Evolutionary conservation across 495 filamentous ascomycete genomes (phyloP).

Genomic region (Podospora conica): DNA sequence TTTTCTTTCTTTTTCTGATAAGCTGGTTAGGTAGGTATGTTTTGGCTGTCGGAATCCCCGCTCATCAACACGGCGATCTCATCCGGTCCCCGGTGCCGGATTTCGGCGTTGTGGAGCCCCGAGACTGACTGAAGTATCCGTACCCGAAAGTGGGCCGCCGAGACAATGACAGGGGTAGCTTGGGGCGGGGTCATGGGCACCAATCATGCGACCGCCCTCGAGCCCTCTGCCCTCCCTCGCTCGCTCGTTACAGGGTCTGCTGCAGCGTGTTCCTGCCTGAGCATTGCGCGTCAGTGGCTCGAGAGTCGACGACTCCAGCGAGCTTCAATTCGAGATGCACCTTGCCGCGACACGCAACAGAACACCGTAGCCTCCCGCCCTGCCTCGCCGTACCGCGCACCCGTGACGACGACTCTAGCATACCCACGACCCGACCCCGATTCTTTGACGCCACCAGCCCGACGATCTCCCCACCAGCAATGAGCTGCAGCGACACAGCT

Average conservation of each 20-base stretch:
- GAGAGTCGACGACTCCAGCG: not conserved
- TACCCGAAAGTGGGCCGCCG: not conserved
- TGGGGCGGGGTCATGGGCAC: not conserved
- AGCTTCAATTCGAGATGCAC: not conserved
- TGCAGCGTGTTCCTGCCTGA: not conserved
- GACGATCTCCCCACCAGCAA: conserved; percentile 14
- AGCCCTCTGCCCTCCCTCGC: not conserved
- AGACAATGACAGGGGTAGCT: not conserved
- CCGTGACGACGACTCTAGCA: not conserved
- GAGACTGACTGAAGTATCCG: no score
- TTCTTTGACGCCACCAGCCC: not conserved
- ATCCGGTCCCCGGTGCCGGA: not conserved
- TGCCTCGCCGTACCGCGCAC: not conserved
- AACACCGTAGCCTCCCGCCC: not conserved
- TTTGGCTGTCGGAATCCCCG: no score
- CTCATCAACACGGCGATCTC: not conserved
- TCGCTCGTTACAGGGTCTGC: not conserved
- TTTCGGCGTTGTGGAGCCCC: not conserved
- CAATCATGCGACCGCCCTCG: not conserved
- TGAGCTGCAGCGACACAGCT: conserved; percentile 17
- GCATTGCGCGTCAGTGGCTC: not conserved
- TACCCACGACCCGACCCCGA: not conserved
- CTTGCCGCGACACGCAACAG: not conserved
- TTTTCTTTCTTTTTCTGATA: no score
- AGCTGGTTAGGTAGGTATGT: no score